Evolutionary conservation across 805 yeast genomes (phyloP), one percentile per base, ranked within the genome.

Genomic region (Tetrapisispora taiwanensis): DNA sequence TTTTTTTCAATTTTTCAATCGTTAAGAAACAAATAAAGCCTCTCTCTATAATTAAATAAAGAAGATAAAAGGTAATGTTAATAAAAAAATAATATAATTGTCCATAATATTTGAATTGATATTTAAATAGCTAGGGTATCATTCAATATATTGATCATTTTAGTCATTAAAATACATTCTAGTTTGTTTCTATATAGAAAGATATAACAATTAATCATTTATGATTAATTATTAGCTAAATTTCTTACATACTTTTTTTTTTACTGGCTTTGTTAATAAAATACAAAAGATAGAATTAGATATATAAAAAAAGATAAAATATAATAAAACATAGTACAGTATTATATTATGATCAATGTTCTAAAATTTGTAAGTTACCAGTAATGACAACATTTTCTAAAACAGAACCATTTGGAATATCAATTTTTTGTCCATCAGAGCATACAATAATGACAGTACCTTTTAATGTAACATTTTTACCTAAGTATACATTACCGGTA

Each of bases 401-500:
- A 44, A 89, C 74, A 13, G 95, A 78, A 34, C 98, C 98, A 61
- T 92, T 89, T 56, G 98, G 98, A 73, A 92, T 87, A 63, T 92
- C 97, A 58, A 92, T 92, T 71, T 79, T 85, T 64, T 88, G 92
- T 49, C 97, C 97, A 60, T 92, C 97, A 47, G 89, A 88, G 68
- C 97, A 90, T 43, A 92, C 97, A 55, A 92, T 86, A 60, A 92
- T 92, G 49, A 92, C 98, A 10, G 97, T 92, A 52, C 98, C 98
- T 74, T 85, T 92, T 62, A 92, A 77, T 41, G 85, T 81, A 52
- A 92, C 95, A 57, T 78, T 79, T 65, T 84, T 84, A 60, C 98
- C 98, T 54, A 92, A 74, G 58, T 69, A 77, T 37, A 92, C 98
- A 62, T 92, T 90, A 68, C 98, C 98, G 44, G 97, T 92, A 52